phyloP scores from a whole-genome alignment of 148 eudicot genomes.

The Polygonum maritimum region DNA sequence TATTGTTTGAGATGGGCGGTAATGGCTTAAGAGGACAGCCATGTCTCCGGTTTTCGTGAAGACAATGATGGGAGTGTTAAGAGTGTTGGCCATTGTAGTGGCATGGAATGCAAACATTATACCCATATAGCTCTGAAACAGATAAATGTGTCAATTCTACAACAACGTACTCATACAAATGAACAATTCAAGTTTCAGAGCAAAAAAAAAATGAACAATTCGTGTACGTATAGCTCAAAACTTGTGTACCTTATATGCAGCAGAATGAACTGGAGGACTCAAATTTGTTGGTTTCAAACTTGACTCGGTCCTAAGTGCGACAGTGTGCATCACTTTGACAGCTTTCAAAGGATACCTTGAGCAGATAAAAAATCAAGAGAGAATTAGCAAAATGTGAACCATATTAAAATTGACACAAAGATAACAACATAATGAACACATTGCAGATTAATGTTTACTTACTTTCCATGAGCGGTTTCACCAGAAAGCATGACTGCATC shows the following conservation, averaged over 20 bases:
- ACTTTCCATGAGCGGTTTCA: slow-evolving; percentile 99
- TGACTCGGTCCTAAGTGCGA: slow-evolving; percentile 87
- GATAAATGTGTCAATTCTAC: background rate
- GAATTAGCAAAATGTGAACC: slow-evolving; percentile 3
- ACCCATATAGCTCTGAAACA: slow-evolving; percentile 76
- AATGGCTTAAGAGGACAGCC: slow-evolving; percentile 85
- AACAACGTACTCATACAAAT: background rate
- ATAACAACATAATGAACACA: background rate
- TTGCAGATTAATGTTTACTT: slow-evolving; percentile 19
- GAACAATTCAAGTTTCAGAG: too few relatives aligned
- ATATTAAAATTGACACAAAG: background rate
- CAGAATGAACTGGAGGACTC: slow-evolving; percentile 10
- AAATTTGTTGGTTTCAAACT: slow-evolving; percentile 13
- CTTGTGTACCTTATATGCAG: slow-evolving; percentile 7
- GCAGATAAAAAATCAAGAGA: background rate
- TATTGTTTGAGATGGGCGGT: slow-evolving; percentile 75
- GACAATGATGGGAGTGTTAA: slow-evolving; percentile 77
- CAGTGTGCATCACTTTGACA: slow-evolving; percentile 91
- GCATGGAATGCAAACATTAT: slow-evolving; percentile 92
- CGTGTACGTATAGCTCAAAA: background rate
- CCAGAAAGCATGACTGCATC: slow-evolving; percentile 99
- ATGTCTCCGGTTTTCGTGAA: slow-evolving; percentile 97
- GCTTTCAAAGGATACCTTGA: slow-evolving; percentile 90
- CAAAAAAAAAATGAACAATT: background rate
- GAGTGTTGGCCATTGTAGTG: slow-evolving; percentile 86